A percentile compares a stretch with the other conserved stretches of the same genome.
Evolutionary conservation across 352 stramenopile species (phyloP).

Genomic region (Globisporangium lucens): DNA sequence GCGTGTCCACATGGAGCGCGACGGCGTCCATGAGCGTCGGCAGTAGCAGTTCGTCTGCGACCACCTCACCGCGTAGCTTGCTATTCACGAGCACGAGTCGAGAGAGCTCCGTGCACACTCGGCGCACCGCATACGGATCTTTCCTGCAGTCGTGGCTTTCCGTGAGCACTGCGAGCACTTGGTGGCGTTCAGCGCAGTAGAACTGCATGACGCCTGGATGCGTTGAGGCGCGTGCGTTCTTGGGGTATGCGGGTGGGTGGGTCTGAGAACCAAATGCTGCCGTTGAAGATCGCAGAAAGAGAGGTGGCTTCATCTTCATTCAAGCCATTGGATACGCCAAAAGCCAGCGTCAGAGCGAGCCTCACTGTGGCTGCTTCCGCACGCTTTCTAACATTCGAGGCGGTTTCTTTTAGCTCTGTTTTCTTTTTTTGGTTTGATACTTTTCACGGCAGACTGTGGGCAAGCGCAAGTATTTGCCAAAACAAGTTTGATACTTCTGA

Average conservation of each 20-base stretch:
- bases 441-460: not conserved
- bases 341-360: not conserved
- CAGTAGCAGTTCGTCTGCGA: slow-evolving; percentile 32
- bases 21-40: slow-evolving; percentile 26
- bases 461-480: no score
- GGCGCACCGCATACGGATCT: slow-evolving; percentile 51
- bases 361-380: not conserved
- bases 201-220: slow-evolving; percentile 43
- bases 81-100: slow-evolving; percentile 39
- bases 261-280: not conserved
- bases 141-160: slow-evolving; percentile 15
- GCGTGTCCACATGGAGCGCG: slow-evolving; percentile 23
- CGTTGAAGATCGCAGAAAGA: slow-evolving; percentile 9
- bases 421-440: not conserved
- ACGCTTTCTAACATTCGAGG: slow-evolving; percentile 1
- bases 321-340: not conserved
- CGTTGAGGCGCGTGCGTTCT: not conserved
- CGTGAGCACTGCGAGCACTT: slow-evolving; percentile 34
- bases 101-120: slow-evolving; percentile 48
- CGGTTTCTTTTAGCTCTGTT: slow-evolving; percentile 3
- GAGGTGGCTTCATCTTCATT: not conserved
- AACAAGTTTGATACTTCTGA: no score
- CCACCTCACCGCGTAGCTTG: slow-evolving; percentile 27
- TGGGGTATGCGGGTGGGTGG: not conserved
- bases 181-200: slow-evolving; percentile 39